Base-by-base conservation (phyloP, 768 basidiomycete genomes). In the Trametes cinnabarina region DNA sequence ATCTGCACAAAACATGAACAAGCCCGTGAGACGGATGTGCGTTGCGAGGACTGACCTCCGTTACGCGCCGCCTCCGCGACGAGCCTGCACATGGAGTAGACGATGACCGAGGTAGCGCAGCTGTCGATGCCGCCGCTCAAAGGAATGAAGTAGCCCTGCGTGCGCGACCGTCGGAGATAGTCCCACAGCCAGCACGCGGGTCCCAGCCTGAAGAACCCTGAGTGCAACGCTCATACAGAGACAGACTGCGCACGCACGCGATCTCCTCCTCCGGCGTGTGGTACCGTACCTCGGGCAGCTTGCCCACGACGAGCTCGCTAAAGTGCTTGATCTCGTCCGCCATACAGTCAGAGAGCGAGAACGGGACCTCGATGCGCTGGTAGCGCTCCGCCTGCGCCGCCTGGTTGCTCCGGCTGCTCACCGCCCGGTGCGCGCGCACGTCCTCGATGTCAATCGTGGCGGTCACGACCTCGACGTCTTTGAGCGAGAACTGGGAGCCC, bases 111-210 rank as follows among this genome's bases (percentile, higher is more conserved):
- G 2, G 97, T 99, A 2, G 97, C 94, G 67, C 97, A 99, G 65
- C 92, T 94, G 71, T 99, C 97, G 55, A 99, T 93, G 15, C 97
- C 97, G 9, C 97, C 96, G 55, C 92, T 94, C 14, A 99, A 79
- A 0, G 97, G 96, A 20, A 98, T 74, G 67, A 98, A 98, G 74
- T 95, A 98, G 3, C 97, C 97, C 63, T 94, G 91, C 0, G 89
- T 93, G 9, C 92, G 80, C 5, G 96, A 98, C 42, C 97, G 85
- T 35, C 97, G 82, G 28, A 99, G 84, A 68, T 98, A 99, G 70
- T 99, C 97, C 97, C 97, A 99, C n/a, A 99, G 79, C 97, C 97
- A 99, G 69, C 97, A 98, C 15, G 96, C 97, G 7, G 97, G 97
- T 4, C 97, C 97, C 2, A 98, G 77, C 2, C 96, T 98, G 61